Evolutionary conservation across 352 stramenopile species (phyloP).

Genomic region (Pythium graminicola): DNA sequence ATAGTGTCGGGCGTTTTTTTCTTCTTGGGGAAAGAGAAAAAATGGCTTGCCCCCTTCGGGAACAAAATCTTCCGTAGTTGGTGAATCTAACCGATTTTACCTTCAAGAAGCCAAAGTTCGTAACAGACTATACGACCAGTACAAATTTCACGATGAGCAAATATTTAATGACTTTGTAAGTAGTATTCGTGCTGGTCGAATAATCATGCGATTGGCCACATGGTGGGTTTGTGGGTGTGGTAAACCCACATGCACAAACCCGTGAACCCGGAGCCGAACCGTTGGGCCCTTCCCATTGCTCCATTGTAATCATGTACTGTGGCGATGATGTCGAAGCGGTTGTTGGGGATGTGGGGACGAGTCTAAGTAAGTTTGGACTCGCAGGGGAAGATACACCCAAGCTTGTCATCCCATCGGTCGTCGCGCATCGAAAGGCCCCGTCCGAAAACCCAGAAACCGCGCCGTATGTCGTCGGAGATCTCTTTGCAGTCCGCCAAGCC

Average conservation of each 20-base stretch:
- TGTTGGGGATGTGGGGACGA: slow-evolving; percentile 90
- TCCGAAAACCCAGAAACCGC: slow-evolving; percentile 1
- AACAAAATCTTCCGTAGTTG: slow-evolving; percentile 19
- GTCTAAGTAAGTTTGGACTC: slow-evolving; percentile 91
- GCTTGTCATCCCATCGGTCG: slow-evolving; percentile 73
- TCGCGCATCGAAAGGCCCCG: slow-evolving; percentile 30
- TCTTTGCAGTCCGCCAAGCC: slow-evolving; percentile 47
- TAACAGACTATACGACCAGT: slow-evolving; percentile 21
- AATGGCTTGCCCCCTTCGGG: slow-evolving; percentile 7
- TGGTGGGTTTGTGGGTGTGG: background rate
- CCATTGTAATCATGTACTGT: slow-evolving; percentile 87
- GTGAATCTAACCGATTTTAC: slow-evolving; percentile 1
- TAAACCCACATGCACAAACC: background rate
- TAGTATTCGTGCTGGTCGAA: slow-evolving; percentile 11
- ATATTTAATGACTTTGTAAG: background rate
- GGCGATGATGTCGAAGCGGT: slow-evolving; percentile 95
- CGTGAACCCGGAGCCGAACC: slow-evolving; percentile 4
- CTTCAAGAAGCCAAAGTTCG: slow-evolving; percentile 16
- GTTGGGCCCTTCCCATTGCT: background rate
- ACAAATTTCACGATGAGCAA: background rate
- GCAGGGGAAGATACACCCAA: slow-evolving; percentile 93
- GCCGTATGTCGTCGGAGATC: slow-evolving; percentile 40
- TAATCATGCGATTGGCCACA: too few relatives aligned
- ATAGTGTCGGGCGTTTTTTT: slow-evolving; percentile 24
- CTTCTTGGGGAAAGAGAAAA: background rate